phyloP scores from a whole-genome alignment of 2,329 filamentous ascomycete genomes.

The Clarireedia monteithiana region DNA sequence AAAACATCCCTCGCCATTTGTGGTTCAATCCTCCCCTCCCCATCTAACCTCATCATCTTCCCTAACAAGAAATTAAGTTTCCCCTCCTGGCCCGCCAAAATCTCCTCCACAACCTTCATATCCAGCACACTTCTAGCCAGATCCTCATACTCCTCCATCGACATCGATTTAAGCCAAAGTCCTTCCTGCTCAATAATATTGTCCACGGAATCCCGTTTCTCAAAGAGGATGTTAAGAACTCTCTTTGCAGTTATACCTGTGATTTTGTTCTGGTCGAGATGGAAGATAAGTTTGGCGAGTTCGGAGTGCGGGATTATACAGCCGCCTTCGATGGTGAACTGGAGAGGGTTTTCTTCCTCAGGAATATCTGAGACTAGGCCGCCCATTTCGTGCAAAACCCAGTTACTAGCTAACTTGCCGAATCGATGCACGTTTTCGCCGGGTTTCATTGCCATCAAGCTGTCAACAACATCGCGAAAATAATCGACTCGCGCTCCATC shows the following conservation, averaged over 20 bases:
- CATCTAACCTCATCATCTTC: conserved; percentile 55
- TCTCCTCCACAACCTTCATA: conserved; percentile 47
- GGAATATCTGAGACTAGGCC: conserved; percentile 48
- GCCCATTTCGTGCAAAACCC: conserved; percentile 70
- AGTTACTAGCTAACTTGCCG: conserved; percentile 48
- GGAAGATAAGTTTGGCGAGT: conserved; percentile 38
- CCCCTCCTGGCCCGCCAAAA: conserved; percentile 52
- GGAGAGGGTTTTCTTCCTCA: conserved; percentile 21
- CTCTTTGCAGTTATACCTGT: conserved; percentile 52
- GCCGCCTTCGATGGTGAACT: conserved; percentile 18
- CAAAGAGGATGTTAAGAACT: conserved; percentile 47
- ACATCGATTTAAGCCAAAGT: conserved; percentile 46
- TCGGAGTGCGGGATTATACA: conserved; percentile 20
- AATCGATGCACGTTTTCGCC: conserved; percentile 21
- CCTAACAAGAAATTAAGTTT: conserved; percentile 63
- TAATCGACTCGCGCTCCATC: conserved; percentile 75
- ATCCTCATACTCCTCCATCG: conserved; percentile 44
- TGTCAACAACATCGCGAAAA: conserved; percentile 59
- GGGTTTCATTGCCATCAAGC: conserved; percentile 13
- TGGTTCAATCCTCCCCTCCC: conserved; percentile 55
- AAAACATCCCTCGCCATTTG: conserved; percentile 48
- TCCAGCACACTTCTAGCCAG: conserved; percentile 47
- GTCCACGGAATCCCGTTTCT: conserved; percentile 30
- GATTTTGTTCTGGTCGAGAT: conserved; percentile 36
- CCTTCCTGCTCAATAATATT: conserved; percentile 49